Evolutionary conservation across 2,329 filamentous ascomycete species (phyloP), one percentile per base, ranked within the genome.

Genomic region (Chaetomium olivaceum): DNA sequence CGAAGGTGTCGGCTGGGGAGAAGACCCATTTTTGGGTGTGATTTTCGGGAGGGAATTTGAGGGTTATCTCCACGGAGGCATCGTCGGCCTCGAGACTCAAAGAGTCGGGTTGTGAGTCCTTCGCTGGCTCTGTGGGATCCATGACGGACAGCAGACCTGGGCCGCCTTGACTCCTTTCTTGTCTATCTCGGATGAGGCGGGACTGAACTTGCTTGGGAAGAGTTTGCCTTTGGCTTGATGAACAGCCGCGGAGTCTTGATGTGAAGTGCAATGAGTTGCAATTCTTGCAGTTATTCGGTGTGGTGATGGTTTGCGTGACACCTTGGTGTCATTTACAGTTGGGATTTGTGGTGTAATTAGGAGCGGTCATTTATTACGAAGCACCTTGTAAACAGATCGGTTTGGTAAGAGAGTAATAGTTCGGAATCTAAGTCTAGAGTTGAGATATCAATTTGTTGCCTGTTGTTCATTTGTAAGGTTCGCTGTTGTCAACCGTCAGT

Each of bases 31-130:
- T 58, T 48, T 69, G 69, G 46, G 12, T 65, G 67, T 68, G 64
- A n/a, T 68, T 52, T 23, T 68, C 69, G 19, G 69, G 67, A 31
- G 69, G 64, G 58, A 70, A 70, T 43, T 69, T 70, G 67, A 70
- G 60, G 48, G 63, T 69, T 19, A 70, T 69, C 50, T 68, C 64
- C 23, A 68, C 61, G n/a, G 63, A 23, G 39, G 62, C 36, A 0
- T 68, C 66, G 39, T 66, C 33, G 58, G 43, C 23, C 16, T 29
- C 31, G 21, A 43, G 55, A 36, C 27, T 61, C 23, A 36, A 12
- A 14, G 51, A 36, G 27, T 56, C 54, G 4, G 11, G 54, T 7
- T 23, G 54, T 1, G 54, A 19, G n/a, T 54, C 31, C 23, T 25
- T 27, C 7, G 50, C 31, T 43, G 57, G 46, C 11, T 68, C 61